Percentiles rank a stretch among this genome's conserved stretches.
phyloP scores from a whole-genome alignment of 2,329 filamentous ascomycete species.

The Didymella pomorum region DNA sequence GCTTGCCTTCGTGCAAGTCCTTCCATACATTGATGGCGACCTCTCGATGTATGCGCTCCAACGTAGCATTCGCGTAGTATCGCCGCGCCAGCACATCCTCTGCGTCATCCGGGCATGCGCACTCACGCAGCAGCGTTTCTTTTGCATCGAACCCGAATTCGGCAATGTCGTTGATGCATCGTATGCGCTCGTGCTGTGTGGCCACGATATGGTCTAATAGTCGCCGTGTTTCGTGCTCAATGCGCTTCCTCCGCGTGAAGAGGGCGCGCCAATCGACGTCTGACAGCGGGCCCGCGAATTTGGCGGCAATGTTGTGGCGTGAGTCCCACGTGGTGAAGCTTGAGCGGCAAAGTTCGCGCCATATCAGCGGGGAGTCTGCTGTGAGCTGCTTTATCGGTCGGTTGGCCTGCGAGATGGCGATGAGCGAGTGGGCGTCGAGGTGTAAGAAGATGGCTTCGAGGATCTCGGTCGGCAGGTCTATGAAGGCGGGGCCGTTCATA shows the following conservation, averaged over 20 bases:
- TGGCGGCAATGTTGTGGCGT: conserved; percentile 44
- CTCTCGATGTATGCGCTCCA: conserved; percentile 82
- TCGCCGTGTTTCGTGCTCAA: conserved; percentile 45
- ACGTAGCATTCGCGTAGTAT: conserved; percentile 75
- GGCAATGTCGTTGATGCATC: conserved; percentile 75
- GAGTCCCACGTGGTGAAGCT: conserved; percentile 79
- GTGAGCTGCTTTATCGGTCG: conserved; percentile 71
- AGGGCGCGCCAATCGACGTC: conserved; percentile 75
- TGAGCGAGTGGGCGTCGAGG: conserved; percentile 60
- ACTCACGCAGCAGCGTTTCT: conserved; percentile 77
- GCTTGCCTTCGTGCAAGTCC: conserved; percentile 60
- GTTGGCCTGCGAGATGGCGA: conserved; percentile 66
- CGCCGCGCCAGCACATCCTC: conserved; percentile 81
- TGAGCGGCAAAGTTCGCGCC: conserved; percentile 76
- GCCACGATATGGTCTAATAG: conserved; percentile 72
- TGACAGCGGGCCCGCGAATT: conserved; percentile 56
- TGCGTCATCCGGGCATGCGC: conserved; percentile 63
- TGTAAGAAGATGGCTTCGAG: conserved; percentile 78
- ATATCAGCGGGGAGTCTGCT: conserved; percentile 76
- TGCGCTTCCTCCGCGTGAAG: conserved; percentile 47
- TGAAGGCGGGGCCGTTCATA: conserved; percentile 36
- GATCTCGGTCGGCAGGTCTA: conserved; percentile 79
- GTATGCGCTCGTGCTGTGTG: conserved; percentile 74
- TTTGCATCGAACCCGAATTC: conserved; percentile 85
- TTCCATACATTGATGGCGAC: conserved; percentile 82